Evolutionary conservation across 176 grass and related monocot genomes (phyloP), one percentile per base, ranked within the genome.

Genomic region (Zea luxurians): DNA sequence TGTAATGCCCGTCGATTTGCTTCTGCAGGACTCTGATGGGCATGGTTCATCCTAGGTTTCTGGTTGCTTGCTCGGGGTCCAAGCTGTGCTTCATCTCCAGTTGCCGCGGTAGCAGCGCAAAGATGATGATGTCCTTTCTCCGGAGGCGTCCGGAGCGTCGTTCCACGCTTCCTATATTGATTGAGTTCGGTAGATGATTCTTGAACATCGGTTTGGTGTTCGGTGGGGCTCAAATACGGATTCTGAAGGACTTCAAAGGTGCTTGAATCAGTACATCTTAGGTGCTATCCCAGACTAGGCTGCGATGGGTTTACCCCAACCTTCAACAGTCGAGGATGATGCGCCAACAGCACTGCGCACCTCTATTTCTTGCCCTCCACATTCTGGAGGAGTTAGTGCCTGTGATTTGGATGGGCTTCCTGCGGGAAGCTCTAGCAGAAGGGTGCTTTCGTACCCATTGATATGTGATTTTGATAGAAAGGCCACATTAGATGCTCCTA

Each of bases 241-340:
- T 76, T 80, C 66, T 49, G 43, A 59, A 84, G 70, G 49, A 57
- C 65, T 36, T 48, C 16, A 47, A 41, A 72, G 81, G 59, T 35
- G 71, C 37, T 64, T 77, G 15, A 37, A 45, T 60, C 59, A 48
- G 7, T 59, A 64, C 67, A 77, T 63, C 61, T 74, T 43, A 61
- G 71, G 57, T 48, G 65, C 55, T 70, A 81, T 37, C 21, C 48
- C 66, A 80, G 37, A 71, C 70, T 66, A 61, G 61, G 16, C 41
- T 78, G 48, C 35, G 12, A 99, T 99, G 96, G 96, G 96, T 16
- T 89, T 99, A 60, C 96, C 86, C 70, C 96, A 99, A 87, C 50
- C 82, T 70, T 72, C 76, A 21, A 62, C 83, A 46, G 78, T 70
- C 40, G 34, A 66, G 12, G 83, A 91, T 41, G 85, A 87, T 78